Base-by-base conservation (phyloP, 129 eudicot species). In the Gnaphalium uliginosum region DNA sequence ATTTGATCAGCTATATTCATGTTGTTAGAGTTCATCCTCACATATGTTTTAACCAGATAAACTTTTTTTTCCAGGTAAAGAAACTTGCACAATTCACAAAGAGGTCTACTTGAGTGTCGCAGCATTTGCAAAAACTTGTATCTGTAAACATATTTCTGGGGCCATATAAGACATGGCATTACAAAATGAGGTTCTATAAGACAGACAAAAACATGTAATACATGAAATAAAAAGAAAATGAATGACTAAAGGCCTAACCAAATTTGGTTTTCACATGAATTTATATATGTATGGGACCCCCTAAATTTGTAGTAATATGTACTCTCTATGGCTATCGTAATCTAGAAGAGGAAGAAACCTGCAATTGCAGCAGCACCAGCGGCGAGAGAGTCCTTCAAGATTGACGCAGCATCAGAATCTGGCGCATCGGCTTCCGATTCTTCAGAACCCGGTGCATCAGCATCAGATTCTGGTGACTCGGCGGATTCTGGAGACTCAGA, bases 341-440 rank as follows among this genome's bases (percentile, higher is more conserved):
- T 30, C 69, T 69, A 79, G 23, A 82, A 80, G 51, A 82, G 73
- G 64, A 82, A 77, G 68, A 78, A 78, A 73, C 89, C 87, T 75
- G 81, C 87, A 30, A 75, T 56, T 1, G 78, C 90, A 18, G 90
- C 92, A 48, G 32, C 84, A 54, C 74, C 86, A 13, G 77, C 21
- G n/a, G 73, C 81, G 5, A 81, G 78, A 33, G 91, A 71, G 8
- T 73, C 60, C 78, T 77, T 84, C 48, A 79, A 33, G 43, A 76
- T 46, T 6, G 79, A 24, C 4, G 83, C 77, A 3, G 53, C 86
- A 14, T 66, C 59, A 11, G 24, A 30, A 6, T 17, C 65, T 0
- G 82, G 77, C 6, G 66, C 33, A 0, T 63, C 54, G 1, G 35
- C 39, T 21, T 75, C 70, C 4, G 51, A 53, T 13, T 69, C 81